Conservation (phyloP, 2,329 filamentous ascomycete species). For the Xylariaceae sp. region DNA sequence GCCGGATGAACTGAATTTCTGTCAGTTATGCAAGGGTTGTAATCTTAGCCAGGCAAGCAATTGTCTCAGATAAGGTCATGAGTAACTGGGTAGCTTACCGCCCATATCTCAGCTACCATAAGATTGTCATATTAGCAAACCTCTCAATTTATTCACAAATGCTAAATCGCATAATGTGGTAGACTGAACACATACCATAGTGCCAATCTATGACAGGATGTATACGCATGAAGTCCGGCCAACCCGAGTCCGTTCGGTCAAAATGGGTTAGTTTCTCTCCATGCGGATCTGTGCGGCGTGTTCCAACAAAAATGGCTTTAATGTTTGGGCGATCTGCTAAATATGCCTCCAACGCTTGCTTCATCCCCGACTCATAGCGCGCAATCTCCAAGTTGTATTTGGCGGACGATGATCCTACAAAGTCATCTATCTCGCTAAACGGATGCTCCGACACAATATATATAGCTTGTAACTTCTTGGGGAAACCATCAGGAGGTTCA, state of each 20-base stretch:
- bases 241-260: conserved; percentile 80
- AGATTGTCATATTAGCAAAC: not conserved
- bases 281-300: conserved; percentile 87
- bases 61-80: not conserved
- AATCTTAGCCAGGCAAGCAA: not conserved
- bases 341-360: conserved; percentile 74
- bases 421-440: conserved; percentile 80
- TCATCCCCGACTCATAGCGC: conserved; percentile 71
- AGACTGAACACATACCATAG: conserved; percentile 44
- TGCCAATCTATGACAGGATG: conserved; percentile 98
- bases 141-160: not conserved
- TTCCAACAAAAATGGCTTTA: conserved; percentile 81
- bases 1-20: conserved; percentile 64
- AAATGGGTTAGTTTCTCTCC: conserved; percentile 76
- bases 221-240: conserved; percentile 88
- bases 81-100: conserved; percentile 10
- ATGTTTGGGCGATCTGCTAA: conserved; percentile 61
- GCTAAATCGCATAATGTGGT: not conserved
- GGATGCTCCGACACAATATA: conserved; percentile 85
- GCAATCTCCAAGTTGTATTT: conserved; percentile 72
- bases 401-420: conserved; percentile 64
- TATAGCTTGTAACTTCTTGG: conserved; percentile 64
- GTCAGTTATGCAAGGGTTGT: conserved; percentile 4
- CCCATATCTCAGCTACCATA: conserved; percentile 20
- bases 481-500: conserved; percentile 29